phyloP scores from a whole-genome alignment of 106 monocot genomes.

The Apostasia shenzhenica region DNA sequence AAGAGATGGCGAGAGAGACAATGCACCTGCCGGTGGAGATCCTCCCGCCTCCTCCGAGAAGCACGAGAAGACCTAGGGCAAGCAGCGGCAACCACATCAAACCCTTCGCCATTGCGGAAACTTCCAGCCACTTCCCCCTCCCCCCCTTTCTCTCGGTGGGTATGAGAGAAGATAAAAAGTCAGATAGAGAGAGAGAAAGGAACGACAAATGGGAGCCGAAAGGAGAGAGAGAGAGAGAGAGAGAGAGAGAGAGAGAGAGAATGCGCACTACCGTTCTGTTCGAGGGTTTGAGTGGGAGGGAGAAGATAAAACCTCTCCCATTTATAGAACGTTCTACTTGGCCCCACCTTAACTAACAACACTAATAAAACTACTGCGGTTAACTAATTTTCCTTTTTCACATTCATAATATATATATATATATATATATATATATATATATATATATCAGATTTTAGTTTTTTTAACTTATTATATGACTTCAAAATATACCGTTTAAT shows the following conservation, averaged over 20 bases:
- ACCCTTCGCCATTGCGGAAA: constrained; percentile 5
- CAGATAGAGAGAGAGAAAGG: background rate
- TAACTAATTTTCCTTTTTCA: no score
- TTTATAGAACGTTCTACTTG: constrained; percentile 5
- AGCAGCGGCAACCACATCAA: background rate
- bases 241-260: background rate
- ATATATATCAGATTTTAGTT: no score
- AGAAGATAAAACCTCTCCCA: background rate
- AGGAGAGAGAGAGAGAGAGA: background rate
- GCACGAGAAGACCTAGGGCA: constrained; percentile 1
- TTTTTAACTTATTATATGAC: no score
- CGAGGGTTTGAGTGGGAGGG: background rate
- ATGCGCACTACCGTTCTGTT: background rate
- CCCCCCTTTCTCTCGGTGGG: background rate
- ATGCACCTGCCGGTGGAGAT: background rate
- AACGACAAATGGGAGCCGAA: background rate
- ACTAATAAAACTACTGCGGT: no score
- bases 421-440: no score
- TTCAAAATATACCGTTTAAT: no score
- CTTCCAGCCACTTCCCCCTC: background rate
- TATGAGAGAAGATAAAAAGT: background rate
- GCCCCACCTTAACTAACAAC: constrained; percentile 1
- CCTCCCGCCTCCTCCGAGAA: background rate
- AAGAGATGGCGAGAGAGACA: background rate
- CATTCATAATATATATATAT: no score